Evolutionary conservation across 495 filamentous ascomycete genomes (phyloP).

Genomic region (Parachaetomium inaequale): DNA sequence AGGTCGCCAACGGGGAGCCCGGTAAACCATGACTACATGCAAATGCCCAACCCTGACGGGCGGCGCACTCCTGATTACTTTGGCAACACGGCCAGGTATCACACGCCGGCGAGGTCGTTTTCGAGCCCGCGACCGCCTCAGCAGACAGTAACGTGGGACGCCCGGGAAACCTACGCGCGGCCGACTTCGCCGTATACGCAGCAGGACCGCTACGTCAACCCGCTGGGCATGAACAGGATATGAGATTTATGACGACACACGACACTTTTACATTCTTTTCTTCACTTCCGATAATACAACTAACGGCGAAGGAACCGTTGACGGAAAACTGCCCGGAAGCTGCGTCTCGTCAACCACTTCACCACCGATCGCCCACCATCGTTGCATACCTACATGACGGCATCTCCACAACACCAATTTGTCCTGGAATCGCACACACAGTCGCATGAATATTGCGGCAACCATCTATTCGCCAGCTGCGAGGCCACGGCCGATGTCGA

Average conservation of each 20-base stretch:
- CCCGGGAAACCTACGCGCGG: slow-evolving; percentile 35
- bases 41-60: slow-evolving; percentile 27
- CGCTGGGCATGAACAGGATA: slow-evolving; percentile 48
- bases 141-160: slow-evolving; percentile 38
- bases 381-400: neutral
- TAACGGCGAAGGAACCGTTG: neutral
- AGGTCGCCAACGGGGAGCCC: slow-evolving; percentile 37
- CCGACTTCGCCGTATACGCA: slow-evolving; percentile 17
- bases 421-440: neutral
- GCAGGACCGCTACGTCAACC: slow-evolving; percentile 39
- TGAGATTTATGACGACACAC: slow-evolving; percentile 29
- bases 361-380: neutral
- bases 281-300: neutral
- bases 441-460: neutral
- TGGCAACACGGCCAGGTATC: slow-evolving; percentile 44
- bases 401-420: neutral
- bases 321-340: neutral
- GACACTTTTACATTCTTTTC: slow-evolving; percentile 10
- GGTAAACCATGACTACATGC: slow-evolving; percentile 6
- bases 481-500: neutral
- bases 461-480: neutral
- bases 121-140: slow-evolving; percentile 44
- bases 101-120: slow-evolving; percentile 45
- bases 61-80: slow-evolving; percentile 50
- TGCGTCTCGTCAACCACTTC: neutral